Conservation (phyloP, 441 rosid species). For the Pelargonium fulgidum region DNA sequence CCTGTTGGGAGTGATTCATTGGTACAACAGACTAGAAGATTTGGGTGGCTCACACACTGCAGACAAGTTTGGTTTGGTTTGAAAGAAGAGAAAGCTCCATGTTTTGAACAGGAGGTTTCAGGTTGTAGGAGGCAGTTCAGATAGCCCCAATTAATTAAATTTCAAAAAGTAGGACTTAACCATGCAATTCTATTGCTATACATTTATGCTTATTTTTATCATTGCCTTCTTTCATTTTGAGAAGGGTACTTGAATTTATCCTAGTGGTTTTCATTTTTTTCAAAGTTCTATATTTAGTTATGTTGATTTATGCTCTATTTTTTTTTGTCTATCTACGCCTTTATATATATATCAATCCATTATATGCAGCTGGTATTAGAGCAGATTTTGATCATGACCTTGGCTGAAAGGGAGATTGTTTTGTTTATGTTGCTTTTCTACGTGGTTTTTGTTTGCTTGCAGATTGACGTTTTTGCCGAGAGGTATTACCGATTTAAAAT, state of each 20-base stretch:
- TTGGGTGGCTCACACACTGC: constrained; percentile 22
- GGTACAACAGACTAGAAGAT: constrained; percentile 25
- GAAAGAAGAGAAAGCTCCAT: constrained; percentile 23
- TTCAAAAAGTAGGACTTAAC: constrained; percentile 16
- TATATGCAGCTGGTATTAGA: too few species aligned
- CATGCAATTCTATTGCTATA: neutral
- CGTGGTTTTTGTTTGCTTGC: too few species aligned
- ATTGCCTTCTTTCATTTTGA: constrained; percentile 27
- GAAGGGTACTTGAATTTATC: constrained; percentile 24
- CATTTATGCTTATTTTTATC: constrained; percentile 5
- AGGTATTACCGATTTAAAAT: too few species aligned
- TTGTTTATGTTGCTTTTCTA: too few species aligned
- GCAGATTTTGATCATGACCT: too few species aligned
- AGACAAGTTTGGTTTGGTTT: too few species aligned
- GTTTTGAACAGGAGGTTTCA: constrained; percentile 17
- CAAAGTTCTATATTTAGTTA: neutral
- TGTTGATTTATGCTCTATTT: neutral
- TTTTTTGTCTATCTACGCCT: neutral
- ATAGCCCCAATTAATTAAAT: constrained; percentile 17
- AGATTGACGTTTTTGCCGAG: too few species aligned
- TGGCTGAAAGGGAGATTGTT: too few species aligned
- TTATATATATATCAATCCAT: too few species aligned
- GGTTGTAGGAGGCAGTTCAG: constrained; percentile 12
- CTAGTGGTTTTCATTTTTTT: constrained; percentile 11
- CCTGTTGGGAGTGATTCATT: constrained; percentile 33